These are phyloP conservation scores for Dothideomycetes sp. DNA, from an alignment of 2,329 filamentous ascomycete species.

Conservation along the genomic window DNA sequence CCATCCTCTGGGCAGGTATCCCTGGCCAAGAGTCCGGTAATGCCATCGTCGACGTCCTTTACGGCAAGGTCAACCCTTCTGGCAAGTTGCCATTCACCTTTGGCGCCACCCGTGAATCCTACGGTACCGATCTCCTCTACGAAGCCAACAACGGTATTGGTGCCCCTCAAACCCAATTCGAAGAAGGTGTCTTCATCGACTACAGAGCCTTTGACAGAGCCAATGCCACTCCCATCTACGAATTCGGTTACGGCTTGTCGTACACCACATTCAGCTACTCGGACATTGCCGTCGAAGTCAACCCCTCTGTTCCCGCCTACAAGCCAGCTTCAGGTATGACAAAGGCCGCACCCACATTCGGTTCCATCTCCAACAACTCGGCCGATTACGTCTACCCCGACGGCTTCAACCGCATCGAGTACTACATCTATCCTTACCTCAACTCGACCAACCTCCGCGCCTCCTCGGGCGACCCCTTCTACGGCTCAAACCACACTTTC, in stretches of 20 bases:
- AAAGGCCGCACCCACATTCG: constrained; percentile 53
- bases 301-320: constrained; percentile 42
- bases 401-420: constrained; percentile 42
- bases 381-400: constrained; percentile 61
- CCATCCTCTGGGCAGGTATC: constrained; percentile 72
- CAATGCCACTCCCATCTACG: constrained; percentile 60
- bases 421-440: constrained; percentile 64
- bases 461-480: constrained; percentile 50
- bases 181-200: constrained; percentile 74
- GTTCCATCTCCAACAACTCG: constrained; percentile 53
- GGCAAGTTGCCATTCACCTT: constrained; percentile 75
- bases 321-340: constrained; percentile 54
- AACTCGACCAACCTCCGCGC: constrained; percentile 51
- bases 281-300: constrained; percentile 48
- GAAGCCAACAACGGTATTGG: constrained; percentile 57
- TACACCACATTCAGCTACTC: constrained; percentile 74
- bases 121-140: constrained; percentile 59
- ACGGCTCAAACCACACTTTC: constrained; percentile 54
- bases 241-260: constrained; percentile 71
- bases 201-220: constrained; percentile 54
- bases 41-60: constrained; percentile 71
- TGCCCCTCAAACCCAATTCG: constrained; percentile 64
- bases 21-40: constrained; percentile 80
- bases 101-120: constrained; percentile 57
- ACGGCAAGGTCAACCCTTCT: constrained; percentile 67